Evolutionary conservation across 495 filamentous ascomycete species (phyloP), one percentile per base, ranked within the genome.

Genomic region (Aspergillus leporis): DNA sequence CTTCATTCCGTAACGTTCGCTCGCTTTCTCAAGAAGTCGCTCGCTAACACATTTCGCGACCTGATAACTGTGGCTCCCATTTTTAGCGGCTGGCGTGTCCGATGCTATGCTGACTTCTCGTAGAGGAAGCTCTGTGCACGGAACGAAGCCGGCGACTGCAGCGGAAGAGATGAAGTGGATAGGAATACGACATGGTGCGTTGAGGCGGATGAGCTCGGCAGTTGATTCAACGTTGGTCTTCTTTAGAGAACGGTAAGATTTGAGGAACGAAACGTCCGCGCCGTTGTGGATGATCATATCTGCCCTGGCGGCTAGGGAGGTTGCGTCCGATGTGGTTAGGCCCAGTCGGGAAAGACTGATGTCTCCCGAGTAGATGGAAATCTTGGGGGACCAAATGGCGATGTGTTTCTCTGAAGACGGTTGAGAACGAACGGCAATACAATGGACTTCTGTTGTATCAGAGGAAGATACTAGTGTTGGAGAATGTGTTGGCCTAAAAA

Each of bases 21-120:
- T 36, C 13, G 64, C 63, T 3, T 67, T 65, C 62, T 85, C 81
- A 0, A 87, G 67, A 23, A 74, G 63, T 7, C 51, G 55, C 65
- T 87, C 84, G 54, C 78, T 76, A 1, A 76, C 83, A 83, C 84
- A 87, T 31, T 83, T 83, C 3, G 71, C 66, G 0, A 81, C 71
- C 0, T 63, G 62, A 55, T 85, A 87, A 0, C 83, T 83, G 48
- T 79, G 63, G 2, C 61, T 54, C 18, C 66, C 66, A 5, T 25
- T 16, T 0, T 16, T 18, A 14, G 47, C 47, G 47, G 47, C 47
- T n/a, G n/a, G n/a, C n/a, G n/a, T n/a, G n/a, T n/a, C n/a, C n/a
- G n/a, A n/a, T n/a, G n/a, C n/a, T n/a, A n/a, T n/a, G n/a, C n/a
- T n/a, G n/a, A n/a, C n/a, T n/a, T n/a, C n/a, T n/a, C n/a, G n/a